Percentiles rank a stretch among this genome's conserved stretches.
Evolutionary conservation across 306 rosid genomes (phyloP).

Genomic region (Boehmeria nivea): DNA sequence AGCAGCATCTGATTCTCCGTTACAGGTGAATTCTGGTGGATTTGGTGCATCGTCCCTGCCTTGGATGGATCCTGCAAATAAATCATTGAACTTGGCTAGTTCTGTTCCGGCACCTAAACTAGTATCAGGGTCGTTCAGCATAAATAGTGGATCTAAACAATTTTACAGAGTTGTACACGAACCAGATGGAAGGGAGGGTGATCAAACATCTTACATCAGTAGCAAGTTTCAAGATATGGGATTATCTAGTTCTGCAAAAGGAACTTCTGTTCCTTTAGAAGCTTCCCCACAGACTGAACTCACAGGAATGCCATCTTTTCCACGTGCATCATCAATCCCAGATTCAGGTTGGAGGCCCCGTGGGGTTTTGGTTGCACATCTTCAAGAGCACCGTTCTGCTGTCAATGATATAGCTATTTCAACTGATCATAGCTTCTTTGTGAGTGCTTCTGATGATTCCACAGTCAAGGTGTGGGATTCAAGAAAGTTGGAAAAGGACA

Average conservation of each 20-base stretch:
- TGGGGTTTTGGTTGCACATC: constrained; percentile 94
- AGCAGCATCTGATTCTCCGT: constrained; percentile 71
- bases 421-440: constrained; percentile 82
- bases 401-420: constrained; percentile 88
- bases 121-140: constrained; percentile 78
- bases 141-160: constrained; percentile 77
- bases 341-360: constrained; percentile 98
- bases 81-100: constrained; percentile 79
- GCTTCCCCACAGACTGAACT: constrained; percentile 57
- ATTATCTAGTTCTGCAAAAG: constrained; percentile 46
- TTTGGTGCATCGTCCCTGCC: constrained; percentile 84
- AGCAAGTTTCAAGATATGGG: constrained; percentile 69
- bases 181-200: constrained; percentile 90
- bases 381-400: constrained; percentile 93
- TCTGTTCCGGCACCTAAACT: constrained; percentile 93
- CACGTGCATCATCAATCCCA: constrained; percentile 55
- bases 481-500: constrained; percentile 88
- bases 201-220: constrained; percentile 47
- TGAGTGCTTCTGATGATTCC: constrained; percentile 93
- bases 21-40: constrained; percentile 63
- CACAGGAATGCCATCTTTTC: constrained; percentile 56
- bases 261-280: constrained; percentile 46
- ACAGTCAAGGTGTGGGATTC: constrained; percentile 98
- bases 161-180: constrained; percentile 96
- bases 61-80: constrained; percentile 83